A percentile compares a stretch with the other conserved stretches of the same genome.
Conservation (phyloP, 2,329 filamentous ascomycete species). For the Alternaria sp. region DNA sequence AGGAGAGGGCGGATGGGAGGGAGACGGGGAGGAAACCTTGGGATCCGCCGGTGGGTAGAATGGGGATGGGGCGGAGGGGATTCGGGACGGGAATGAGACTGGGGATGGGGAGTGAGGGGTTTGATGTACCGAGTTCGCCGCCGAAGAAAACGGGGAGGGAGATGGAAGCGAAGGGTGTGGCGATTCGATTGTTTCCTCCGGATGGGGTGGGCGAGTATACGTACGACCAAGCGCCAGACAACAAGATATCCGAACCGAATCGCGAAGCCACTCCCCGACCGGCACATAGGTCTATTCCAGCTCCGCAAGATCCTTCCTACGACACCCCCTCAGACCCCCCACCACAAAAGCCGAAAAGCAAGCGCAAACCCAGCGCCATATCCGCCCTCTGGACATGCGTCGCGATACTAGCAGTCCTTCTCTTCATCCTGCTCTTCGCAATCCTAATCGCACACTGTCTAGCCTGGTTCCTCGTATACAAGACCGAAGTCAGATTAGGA, state of each 20-base stretch:
- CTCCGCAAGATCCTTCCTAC: background rate
- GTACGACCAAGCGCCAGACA: background rate
- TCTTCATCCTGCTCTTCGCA: constrained; percentile 27
- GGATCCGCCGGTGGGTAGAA: constrained; percentile 29
- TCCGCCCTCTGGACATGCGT: constrained; percentile 6
- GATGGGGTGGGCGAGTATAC: background rate
- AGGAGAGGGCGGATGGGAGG: background rate
- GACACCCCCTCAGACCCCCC: background rate
- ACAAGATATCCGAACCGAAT: background rate
- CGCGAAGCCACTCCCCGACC: background rate
- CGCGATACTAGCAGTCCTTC: constrained; percentile 12
- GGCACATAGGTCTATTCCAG: accelerated
- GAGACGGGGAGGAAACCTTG: constrained; percentile 27
- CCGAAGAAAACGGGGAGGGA: background rate
- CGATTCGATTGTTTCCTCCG: background rate
- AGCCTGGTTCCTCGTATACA: constrained; percentile 39
- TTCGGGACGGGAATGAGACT: background rate
- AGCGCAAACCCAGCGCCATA: background rate
- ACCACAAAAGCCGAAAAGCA: background rate
- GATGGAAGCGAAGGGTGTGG: background rate
- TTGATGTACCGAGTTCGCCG: background rate
- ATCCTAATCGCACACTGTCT: constrained; percentile 35
- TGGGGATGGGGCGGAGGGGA: background rate
- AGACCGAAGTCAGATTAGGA: constrained; percentile 34
- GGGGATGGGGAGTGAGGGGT: background rate